These are phyloP conservation scores for Petunia axillaris DNA, from an alignment of 257 asterid genomes.

Conservation along the genomic window DNA sequence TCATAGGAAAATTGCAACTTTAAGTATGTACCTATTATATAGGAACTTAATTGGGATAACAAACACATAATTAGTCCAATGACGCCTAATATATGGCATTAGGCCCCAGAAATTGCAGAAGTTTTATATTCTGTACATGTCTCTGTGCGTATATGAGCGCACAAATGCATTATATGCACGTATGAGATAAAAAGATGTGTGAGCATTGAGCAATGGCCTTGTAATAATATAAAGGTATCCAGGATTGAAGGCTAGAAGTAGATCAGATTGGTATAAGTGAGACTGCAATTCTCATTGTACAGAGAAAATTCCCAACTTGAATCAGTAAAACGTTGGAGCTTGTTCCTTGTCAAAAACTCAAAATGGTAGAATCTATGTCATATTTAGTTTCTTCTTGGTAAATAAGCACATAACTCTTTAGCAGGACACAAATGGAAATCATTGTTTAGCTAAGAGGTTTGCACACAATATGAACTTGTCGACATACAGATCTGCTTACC, in stretches of 20 bases:
- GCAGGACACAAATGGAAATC: slow-evolving; percentile 1
- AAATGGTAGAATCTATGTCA: slow-evolving; percentile 2
- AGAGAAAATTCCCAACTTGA: neutral
- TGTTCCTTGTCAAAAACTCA: neutral
- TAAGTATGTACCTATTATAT: slow-evolving; percentile 21
- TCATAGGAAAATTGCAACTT: slow-evolving; percentile 22
- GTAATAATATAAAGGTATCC: slow-evolving; percentile 5
- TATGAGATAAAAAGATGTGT: no score
- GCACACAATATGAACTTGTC: neutral
- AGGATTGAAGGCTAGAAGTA: neutral
- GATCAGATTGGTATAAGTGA: neutral
- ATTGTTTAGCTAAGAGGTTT: slow-evolving; percentile 1
- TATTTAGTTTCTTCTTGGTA: neutral
- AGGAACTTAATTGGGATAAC: neutral
- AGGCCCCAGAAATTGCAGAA: neutral
- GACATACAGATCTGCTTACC: neutral
- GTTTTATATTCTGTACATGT: neutral
- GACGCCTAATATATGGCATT: neutral
- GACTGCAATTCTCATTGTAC: neutral
- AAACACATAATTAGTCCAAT: neutral
- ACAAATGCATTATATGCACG: no score
- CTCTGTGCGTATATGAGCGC: no score
- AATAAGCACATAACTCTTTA: neutral
- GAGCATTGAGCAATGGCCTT: neutral
- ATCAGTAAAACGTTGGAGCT: neutral